Conservation (phyloP, 2,329 filamentous ascomycete species). For the Exophiala aquamarina region DNA sequence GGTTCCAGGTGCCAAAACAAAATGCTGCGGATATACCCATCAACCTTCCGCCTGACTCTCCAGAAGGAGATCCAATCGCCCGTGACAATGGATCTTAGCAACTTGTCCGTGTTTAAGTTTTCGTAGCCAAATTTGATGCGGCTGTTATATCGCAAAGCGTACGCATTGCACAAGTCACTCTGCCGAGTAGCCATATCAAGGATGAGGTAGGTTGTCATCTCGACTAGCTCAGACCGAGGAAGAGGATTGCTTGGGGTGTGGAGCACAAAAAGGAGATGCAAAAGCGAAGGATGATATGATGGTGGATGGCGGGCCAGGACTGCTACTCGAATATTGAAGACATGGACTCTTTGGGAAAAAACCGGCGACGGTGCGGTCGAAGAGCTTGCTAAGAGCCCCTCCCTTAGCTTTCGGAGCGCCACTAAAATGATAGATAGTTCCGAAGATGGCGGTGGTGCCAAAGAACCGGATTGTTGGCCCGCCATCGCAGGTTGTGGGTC, state of each 20-base stretch:
- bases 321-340: conserved; percentile 84
- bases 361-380: conserved; percentile 67
- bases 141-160: conserved; percentile 58
- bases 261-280: conserved; percentile 72
- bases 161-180: conserved; percentile 71
- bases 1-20: conserved; percentile 77
- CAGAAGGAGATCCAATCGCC: conserved; percentile 84
- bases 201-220: conserved; percentile 77
- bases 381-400: conserved; percentile 74
- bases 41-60: conserved; percentile 67
- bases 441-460: conserved; percentile 45
- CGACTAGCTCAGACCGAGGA: conserved; percentile 69
- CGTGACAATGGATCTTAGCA: conserved; percentile 69
- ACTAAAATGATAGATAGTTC: conserved; percentile 74
- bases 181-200: conserved; percentile 87
- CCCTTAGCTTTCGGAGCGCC: conserved; percentile 86
- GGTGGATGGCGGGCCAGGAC: conserved; percentile 80
- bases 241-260: conserved; percentile 66
- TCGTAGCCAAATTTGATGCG: conserved; percentile 56
- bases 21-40: conserved; percentile 75
- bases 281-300: conserved; percentile 84
- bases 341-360: conserved; percentile 85
- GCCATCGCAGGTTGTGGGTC: conserved; percentile 5
- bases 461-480: conserved; percentile 17
- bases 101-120: conserved; percentile 67